These are phyloP conservation scores for Blastosporella zonata DNA, from an alignment of 1,284 basidiomycete genomes.

Conservation along the genomic window DNA sequence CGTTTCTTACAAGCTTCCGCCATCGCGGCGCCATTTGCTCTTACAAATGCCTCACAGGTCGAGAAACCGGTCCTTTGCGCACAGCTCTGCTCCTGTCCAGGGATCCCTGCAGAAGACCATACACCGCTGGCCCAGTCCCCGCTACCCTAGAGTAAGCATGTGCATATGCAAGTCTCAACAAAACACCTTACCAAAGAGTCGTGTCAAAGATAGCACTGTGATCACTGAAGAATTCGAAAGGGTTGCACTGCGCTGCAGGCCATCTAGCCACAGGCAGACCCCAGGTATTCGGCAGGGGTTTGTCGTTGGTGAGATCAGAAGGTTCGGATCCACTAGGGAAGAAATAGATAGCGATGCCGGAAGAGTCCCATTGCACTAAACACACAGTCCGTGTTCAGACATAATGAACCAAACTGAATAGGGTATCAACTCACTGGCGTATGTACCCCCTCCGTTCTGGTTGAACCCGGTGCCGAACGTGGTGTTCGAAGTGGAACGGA, in stretches of 20 bases:
- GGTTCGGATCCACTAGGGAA: conserved; percentile 75
- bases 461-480: conserved; percentile 73
- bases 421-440: conserved; percentile 58
- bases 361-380: conserved; percentile 69
- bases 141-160: conserved; percentile 36
- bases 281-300: conserved; percentile 73
- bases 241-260: conserved; percentile 68
- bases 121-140: conserved; percentile 85
- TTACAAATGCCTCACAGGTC: conserved; percentile 76
- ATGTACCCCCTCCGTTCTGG: conserved; percentile 72
- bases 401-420: neutral
- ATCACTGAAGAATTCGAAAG: conserved; percentile 71
- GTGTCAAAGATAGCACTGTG: conserved; percentile 82
- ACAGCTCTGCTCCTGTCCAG: conserved; percentile 81
- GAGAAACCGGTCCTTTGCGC: conserved; percentile 77
- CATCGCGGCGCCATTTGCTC: conserved; percentile 67
- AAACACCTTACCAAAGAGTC: conserved; percentile 62
- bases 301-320: conserved; percentile 63
- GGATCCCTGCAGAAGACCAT: conserved; percentile 69
- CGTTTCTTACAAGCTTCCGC: conserved; percentile 69
- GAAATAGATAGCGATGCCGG: conserved; percentile 78
- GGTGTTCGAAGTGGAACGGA: conserved; percentile 47
- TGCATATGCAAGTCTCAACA: neutral
- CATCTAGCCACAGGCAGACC: conserved; percentile 72
- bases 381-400: neutral